Evolutionary conservation across 306 rosid species (phyloP), one percentile per base, ranked within the genome.

Genomic region (Biancaea sappan): DNA sequence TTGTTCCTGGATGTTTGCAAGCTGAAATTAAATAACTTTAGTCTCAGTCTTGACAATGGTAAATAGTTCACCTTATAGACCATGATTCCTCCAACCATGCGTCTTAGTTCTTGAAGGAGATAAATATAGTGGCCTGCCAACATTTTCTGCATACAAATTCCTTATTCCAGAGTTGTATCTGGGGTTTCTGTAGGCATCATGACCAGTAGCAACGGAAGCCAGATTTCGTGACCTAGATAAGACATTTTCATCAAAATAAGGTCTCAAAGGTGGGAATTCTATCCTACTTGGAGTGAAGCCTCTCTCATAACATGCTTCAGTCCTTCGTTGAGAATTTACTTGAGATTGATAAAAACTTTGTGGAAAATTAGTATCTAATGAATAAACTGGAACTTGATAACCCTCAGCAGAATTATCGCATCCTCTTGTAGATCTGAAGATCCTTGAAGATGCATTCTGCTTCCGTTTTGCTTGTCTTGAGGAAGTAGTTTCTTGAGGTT

Each of bases 371-470:
- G 54, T 24, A 74, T 69, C 25, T 47, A 43, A 59, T 32, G 74
- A 77, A 53, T 75, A 50, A 65, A 38, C 22, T 25, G 89, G 82
- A 79, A 50, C 69, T 66, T 73, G 78, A 69, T 70, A 62, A 31
- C n/a, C 46, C 60, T 69, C 71, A 47, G 71, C 71, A 58, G 78
- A 61, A 28, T 68, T 63, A 47, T 76, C 80, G 66, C 76, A 67
- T 76, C 44, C 79, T 66, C 78, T 60, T 28, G 48, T 44, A 66
- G 48, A 32, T 37, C 43, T 72, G 46, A 64, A 62, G 48, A 62
- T 40, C 72, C 80, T 75, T 57, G 88, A 62, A 16, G 76, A 58
- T 69, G 84, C 51, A 66, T 69, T 84, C 19, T 73, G 66, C 66
- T 66, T 79, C 82, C 52, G 29, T 52, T 53, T n/a, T 79, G 69